Evolutionary conservation across 768 basidiomycete genomes (phyloP).

Genomic region (Austroboletus festivus): DNA sequence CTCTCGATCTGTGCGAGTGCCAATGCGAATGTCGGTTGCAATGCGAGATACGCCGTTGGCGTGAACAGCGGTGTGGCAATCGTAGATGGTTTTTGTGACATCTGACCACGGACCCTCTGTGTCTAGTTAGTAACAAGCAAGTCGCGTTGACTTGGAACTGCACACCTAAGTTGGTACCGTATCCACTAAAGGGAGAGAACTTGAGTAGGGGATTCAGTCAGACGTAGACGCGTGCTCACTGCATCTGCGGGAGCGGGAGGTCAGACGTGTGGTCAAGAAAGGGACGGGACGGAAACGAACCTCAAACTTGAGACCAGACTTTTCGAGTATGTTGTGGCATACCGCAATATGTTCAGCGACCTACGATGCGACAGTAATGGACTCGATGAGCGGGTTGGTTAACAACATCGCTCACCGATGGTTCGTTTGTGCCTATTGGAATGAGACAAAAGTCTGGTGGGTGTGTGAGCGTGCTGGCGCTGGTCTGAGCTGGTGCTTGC

Average conservation of each 20-base stretch:
- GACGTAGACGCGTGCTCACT: slow-evolving; percentile 28
- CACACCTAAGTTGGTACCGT: slow-evolving; percentile 85
- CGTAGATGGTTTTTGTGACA: slow-evolving; percentile 84
- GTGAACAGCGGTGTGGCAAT: slow-evolving; percentile 87
- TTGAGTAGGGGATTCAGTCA: slow-evolving; percentile 34
- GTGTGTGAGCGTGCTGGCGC: neutral
- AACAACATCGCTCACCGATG: slow-evolving; percentile 57
- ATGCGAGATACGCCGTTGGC: slow-evolving; percentile 69
- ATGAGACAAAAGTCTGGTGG: slow-evolving; percentile 80
- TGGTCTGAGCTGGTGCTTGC: neutral
- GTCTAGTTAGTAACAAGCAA: slow-evolving; percentile 1
- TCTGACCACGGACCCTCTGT: slow-evolving; percentile 80
- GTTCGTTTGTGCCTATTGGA: slow-evolving; percentile 73
- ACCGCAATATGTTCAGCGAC: slow-evolving; percentile 78
- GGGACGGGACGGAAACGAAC: slow-evolving; percentile 35
- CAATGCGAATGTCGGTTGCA: slow-evolving; percentile 93
- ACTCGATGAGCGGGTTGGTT: slow-evolving; percentile 1
- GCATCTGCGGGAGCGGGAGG: slow-evolving; percentile 29
- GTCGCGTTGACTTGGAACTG: neutral
- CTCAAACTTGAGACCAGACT: slow-evolving; percentile 80
- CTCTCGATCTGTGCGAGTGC: slow-evolving; percentile 76
- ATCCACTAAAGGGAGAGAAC: slow-evolving; percentile 52
- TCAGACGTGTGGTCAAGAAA: neutral
- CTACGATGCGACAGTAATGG: slow-evolving; percentile 28
- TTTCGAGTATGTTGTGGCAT: slow-evolving; percentile 79